A percentile compares a stretch with the other conserved stretches of the same genome.
phyloP scores from a whole-genome alignment of 768 basidiomycete genomes.

The Amanita fuliginea region DNA sequence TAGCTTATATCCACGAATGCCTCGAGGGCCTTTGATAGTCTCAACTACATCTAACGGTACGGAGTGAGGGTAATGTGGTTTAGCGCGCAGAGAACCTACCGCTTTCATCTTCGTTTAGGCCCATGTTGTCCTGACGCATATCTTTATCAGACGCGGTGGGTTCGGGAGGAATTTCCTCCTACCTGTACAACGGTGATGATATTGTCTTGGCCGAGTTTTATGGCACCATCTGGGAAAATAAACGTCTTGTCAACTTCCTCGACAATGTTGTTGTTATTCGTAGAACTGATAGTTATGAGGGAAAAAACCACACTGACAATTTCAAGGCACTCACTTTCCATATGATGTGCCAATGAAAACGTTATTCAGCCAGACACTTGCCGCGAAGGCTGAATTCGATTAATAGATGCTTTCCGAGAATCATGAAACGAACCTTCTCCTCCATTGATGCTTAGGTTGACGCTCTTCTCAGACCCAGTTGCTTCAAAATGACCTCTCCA shows the following conservation, averaged over 20 bases:
- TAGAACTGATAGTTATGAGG: constrained; percentile 34
- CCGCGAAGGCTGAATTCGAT: constrained; percentile 54
- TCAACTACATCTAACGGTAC: constrained; percentile 27
- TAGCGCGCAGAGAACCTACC: constrained; percentile 20
- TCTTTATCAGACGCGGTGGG: not conserved
- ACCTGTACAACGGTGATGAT: constrained; percentile 73
- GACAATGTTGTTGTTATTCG: constrained; percentile 47
- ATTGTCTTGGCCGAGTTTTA: constrained; percentile 48
- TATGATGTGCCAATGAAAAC: constrained; percentile 62
- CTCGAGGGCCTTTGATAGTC: constrained; percentile 62
- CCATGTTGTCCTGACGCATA: constrained; percentile 62
- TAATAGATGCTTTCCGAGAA: not conserved
- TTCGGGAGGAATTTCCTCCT: not conserved
- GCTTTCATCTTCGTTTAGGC: constrained; percentile 52
- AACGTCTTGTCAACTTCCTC: constrained; percentile 63
- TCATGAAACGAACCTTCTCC: constrained; percentile 43
- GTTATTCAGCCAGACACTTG: constrained; percentile 72
- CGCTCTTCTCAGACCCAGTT: constrained; percentile 46
- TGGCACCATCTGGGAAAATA: constrained; percentile 44
- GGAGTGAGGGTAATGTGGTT: not conserved
- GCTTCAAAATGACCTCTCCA: constrained; percentile 76
- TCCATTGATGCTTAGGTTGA: constrained; percentile 73
- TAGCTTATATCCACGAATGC: constrained; percentile 69
- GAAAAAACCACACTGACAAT: no score
- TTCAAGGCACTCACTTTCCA: constrained; percentile 44